Evolutionary conservation across 192 early-diverging fungal genomes (phyloP), one percentile per base, ranked within the genome.

Genomic region (Haplosporangium gracile): DNA sequence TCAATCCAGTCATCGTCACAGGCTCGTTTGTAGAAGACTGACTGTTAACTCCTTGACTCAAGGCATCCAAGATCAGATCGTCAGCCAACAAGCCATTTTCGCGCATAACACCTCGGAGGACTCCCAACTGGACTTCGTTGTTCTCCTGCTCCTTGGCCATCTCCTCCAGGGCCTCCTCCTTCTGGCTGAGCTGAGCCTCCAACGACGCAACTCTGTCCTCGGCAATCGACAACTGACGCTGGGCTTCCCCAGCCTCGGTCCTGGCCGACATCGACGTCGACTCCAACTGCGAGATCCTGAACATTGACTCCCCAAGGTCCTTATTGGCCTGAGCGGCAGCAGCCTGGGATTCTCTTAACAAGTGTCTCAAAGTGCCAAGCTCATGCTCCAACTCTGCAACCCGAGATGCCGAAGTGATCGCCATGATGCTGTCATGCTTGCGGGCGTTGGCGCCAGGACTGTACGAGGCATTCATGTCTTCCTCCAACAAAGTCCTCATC

Each of bases 81-180:
- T 89, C 85, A 0, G 88, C 88, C 72, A 89, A 77, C 40, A 91
- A 82, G 32, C 90, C 90, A 47, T 89, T 91, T 57, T 90, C 87
- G 9, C 83, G 80, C 82, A 90, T 88, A 22, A 89, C 88, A 24
- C 89, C 87, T 29, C 88, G 88, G 65, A 93, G 87, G 79, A 93
- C 88, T 8, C 88, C 88, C 2, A 92, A 40, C 73, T 92, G 89
- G 5, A 93, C 90, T 74, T 92, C 89, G 34, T 88, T 88, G 79
- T 93, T 91, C 75, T 93, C 92, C 68, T 91, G 87, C 60, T 90
- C 88, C 70, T 86, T 76, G 38, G 87, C 82, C 78, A 86, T 88
- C 38, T 92, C 89, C 26, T 82, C 79, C 43, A 93, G 63, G 0
- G 75, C 18, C 36, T 84, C 79, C 71, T 93, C 92, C 68, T 89